Base-by-base conservation (phyloP, 306 rosid genomes). In the Begonia fuchsioides region DNA sequence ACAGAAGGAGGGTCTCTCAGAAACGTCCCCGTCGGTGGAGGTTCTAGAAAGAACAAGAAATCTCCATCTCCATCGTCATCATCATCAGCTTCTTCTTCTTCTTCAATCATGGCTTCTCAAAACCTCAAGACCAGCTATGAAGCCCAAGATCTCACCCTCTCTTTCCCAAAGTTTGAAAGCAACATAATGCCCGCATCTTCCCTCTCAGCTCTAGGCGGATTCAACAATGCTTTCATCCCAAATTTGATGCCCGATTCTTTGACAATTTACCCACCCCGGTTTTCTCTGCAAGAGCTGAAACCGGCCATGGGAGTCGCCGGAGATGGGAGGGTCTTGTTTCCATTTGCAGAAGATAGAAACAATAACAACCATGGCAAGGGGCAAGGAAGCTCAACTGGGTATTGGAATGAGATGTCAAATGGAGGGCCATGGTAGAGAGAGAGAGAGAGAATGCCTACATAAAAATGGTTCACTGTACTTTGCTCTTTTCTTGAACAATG, bases 1-100 rank as follows among this genome's bases (percentile, higher is more conserved):
- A 90, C 98, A 13, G 96, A 90, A 73, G 98, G 98, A 26, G 98
- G 98, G 20, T 76, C 98, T 40, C 83, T 90, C 38, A 72, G 98
- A 43, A 90, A 79, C 41, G 90, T 90, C 43, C 98, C 98, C 0
- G 98, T 90, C 61, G 98, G 98, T 13, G 98, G 98, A 10, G 98
- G 96, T 15, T 90, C 98, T 2, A 72, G 98, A 52, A 90, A 85
- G 76, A 85, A 90, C 72, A 79, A 74, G 66, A 85, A 69, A 52
- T 6, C 69, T 1, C 10, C 43, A 0, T 19, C 53, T n/a, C n/a
- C n/a, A n/a, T n/a, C n/a, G 12, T 16, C 81, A 3, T 50, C 75
- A 19, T 13, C 75, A 1, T 16, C n/a, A 12, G 17, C 64, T 8
- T 38, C 49, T 12, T 13, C n/a, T n/a, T n/a, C 52, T 2, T 35